These are phyloP conservation scores for Phytophthora fragariaefolia DNA, from an alignment of 352 stramenopile species.

Conservation along the genomic window DNA sequence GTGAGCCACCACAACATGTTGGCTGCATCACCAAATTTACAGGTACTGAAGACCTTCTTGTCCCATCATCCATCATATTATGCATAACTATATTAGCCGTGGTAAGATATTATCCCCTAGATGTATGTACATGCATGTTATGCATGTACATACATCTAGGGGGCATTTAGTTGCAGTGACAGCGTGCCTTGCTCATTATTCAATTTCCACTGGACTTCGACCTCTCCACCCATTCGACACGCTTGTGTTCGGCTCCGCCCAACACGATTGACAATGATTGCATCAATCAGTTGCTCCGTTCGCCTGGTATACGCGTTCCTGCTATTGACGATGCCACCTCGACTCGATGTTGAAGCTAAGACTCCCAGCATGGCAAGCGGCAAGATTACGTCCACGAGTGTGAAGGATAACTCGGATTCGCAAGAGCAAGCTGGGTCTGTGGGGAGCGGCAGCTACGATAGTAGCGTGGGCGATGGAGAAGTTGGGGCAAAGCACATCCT, in stretches of 20 bases:
- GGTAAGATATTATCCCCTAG: background rate
- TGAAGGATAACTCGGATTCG: slow-evolving; percentile 21
- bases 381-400: slow-evolving; percentile 27
- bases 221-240: background rate
- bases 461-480: slow-evolving; percentile 19
- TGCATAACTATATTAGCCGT: no score
- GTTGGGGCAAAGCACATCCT: slow-evolving; percentile 54
- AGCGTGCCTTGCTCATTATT: slow-evolving; percentile 15
- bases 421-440: slow-evolving; percentile 23
- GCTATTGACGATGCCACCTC: slow-evolving; percentile 1
- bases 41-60: slow-evolving; percentile 23
- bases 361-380: slow-evolving; percentile 10
- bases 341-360: slow-evolving; percentile 5
- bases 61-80: slow-evolving; percentile 23
- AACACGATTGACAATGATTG: background rate
- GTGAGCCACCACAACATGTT: slow-evolving; percentile 14
- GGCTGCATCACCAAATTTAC: slow-evolving; percentile 28
- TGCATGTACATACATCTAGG: background rate
- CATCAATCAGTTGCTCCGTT: slow-evolving; percentile 13
- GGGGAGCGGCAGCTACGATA: slow-evolving; percentile 15
- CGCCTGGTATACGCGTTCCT: slow-evolving; percentile 3
- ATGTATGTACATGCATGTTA: no score
- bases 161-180: slow-evolving; percentile 11
- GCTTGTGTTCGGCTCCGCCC: background rate
- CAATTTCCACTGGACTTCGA: slow-evolving; percentile 20